phyloP scores from a whole-genome alignment of 2,329 filamentous ascomycete species.

The Xylaria sp. region DNA sequence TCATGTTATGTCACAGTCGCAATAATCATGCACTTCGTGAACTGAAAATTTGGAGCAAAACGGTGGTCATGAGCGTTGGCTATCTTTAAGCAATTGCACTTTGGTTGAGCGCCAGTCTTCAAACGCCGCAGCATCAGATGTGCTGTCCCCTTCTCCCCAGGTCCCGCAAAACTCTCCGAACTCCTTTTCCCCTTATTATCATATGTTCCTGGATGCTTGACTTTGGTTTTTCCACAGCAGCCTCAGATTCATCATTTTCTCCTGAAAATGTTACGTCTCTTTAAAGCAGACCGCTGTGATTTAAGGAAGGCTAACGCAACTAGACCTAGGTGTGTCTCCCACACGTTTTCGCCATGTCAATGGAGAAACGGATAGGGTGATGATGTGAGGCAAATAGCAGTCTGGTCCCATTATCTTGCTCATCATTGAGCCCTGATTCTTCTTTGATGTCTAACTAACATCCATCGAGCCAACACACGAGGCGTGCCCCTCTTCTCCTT shows the following conservation, averaged over 20 bases:
- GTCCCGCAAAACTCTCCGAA: neutral
- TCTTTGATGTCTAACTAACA: neutral
- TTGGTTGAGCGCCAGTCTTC: neutral
- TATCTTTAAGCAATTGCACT: neutral
- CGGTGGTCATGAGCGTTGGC: neutral
- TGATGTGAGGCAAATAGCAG: neutral
- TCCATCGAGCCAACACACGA: neutral
- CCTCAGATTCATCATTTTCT: neutral
- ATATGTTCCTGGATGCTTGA: neutral
- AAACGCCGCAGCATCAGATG: neutral
- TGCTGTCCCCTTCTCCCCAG: constrained; percentile 2
- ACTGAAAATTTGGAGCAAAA: neutral
- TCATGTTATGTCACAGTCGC: neutral
- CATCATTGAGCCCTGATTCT: neutral
- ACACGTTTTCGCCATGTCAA: neutral
- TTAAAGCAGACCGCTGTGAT: neutral
- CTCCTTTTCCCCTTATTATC: neutral
- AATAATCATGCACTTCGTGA: neutral
- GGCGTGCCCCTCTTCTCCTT: neutral
- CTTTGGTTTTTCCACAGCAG: neutral
- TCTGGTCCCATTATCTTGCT: neutral
- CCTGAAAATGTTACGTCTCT: neutral
- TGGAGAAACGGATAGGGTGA: neutral
- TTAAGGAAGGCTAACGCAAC: neutral
- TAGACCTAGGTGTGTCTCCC: neutral